Percentiles rank a stretch among this genome's conserved stretches.
phyloP scores from a whole-genome alignment of 1,284 basidiomycete species.

The Rhodotorula sp. region DNA sequence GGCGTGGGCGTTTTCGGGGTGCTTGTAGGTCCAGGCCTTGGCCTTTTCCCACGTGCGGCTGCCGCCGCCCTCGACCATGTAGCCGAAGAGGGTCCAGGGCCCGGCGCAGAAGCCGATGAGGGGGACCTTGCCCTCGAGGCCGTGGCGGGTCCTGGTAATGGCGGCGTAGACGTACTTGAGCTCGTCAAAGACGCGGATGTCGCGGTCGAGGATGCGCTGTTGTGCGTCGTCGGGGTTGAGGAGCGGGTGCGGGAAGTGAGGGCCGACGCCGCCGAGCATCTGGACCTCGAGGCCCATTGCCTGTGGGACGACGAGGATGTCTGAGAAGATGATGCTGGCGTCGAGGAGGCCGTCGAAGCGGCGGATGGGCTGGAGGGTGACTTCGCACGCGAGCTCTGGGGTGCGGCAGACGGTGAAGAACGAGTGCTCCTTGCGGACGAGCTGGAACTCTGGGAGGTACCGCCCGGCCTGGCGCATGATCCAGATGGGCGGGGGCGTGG shows the following conservation, averaged over 20 bases:
- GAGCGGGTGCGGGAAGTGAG: constrained; percentile 81
- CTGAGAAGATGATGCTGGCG: constrained; percentile 93
- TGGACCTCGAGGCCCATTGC: constrained; percentile 91
- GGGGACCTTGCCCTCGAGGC: constrained; percentile 79
- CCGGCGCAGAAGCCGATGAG: constrained; percentile 94
- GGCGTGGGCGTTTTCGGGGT: constrained; percentile 75
- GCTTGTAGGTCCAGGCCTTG: constrained; percentile 89
- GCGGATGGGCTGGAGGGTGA: constrained; percentile 88
- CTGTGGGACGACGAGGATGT: constrained; percentile 90
- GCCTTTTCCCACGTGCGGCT: constrained; percentile 83
- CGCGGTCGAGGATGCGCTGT: constrained; percentile 56
- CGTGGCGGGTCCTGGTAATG: constrained; percentile 75
- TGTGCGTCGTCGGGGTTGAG: constrained; percentile 71
- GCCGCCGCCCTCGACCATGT: constrained; percentile 94
- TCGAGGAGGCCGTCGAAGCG: constrained; percentile 81
- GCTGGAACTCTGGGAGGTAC: constrained; percentile 58
- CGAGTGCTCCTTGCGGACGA: constrained; percentile 76
- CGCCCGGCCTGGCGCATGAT: constrained; percentile 89
- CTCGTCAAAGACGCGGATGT: constrained; percentile 70
- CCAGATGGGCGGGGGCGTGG: constrained; percentile 88
- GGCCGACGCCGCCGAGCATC: constrained; percentile 79
- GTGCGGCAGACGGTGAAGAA: constrained; percentile 94
- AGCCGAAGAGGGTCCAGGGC: constrained; percentile 94
- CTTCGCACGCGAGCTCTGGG: constrained; percentile 76
- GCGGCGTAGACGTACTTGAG: constrained; percentile 89